Evolutionary conservation across 257 asterid species (phyloP).

Genomic region (Salvia rosmarinus): DNA sequence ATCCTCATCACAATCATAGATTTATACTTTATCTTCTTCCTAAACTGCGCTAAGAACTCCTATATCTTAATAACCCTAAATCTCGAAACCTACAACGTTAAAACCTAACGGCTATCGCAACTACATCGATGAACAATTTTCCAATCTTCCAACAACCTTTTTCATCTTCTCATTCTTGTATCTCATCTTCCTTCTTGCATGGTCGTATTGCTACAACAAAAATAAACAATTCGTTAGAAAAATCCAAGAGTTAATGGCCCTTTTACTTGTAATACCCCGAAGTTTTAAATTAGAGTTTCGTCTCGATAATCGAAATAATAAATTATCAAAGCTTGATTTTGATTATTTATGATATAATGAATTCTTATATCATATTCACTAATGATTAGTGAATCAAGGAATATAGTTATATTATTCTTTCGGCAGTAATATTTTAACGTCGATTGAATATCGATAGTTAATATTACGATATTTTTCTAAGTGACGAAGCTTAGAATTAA

Average conservation of each 20-base stretch:
- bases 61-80: conserved; percentile 39
- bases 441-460: no score
- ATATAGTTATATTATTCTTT: no score
- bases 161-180: conserved; percentile 31
- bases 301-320: no score
- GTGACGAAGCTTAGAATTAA: no score
- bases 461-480: no score
- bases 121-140: conserved; percentile 43
- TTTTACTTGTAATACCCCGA: no score
- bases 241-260: conserved; percentile 42
- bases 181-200: conserved; percentile 27
- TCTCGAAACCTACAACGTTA: conserved; percentile 42
- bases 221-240: conserved; percentile 34
- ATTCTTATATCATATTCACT: no score
- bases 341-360: no score
- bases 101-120: conserved; percentile 34
- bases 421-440: no score
- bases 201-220: conserved; percentile 30
- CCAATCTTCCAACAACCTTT: conserved; percentile 35
- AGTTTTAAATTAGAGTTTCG: no score
- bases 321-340: no score
- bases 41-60: conserved; percentile 43
- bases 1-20: conserved; percentile 39
- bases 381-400: no score
- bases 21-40: conserved; percentile 47